A percentile compares a stretch with the other conserved stretches of the same genome.
Conservation (phyloP, 2,329 filamentous ascomycete genomes). For the Ascochyta rabiei region DNA sequence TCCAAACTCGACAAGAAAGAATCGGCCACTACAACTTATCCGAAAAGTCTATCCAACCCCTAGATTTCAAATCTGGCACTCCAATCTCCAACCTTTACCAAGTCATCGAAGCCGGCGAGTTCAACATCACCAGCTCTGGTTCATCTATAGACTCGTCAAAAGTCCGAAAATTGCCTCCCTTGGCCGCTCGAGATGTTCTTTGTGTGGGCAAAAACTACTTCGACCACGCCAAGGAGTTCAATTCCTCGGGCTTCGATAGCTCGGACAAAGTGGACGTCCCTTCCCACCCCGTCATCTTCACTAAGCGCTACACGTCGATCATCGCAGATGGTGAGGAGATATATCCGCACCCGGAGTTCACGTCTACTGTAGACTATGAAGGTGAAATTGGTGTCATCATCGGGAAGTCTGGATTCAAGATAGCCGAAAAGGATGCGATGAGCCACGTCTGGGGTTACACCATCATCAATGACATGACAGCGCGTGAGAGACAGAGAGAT, state of each 20-base stretch:
- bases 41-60: constrained; percentile 49
- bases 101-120: constrained; percentile 56
- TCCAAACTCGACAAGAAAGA: constrained; percentile 25
- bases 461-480: constrained; percentile 53
- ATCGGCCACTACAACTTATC: constrained; percentile 53
- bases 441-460: constrained; percentile 63
- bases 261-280: constrained; percentile 61
- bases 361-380: constrained; percentile 60
- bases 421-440: constrained; percentile 54
- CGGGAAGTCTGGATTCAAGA: constrained; percentile 55
- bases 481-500: constrained; percentile 33
- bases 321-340: constrained; percentile 58
- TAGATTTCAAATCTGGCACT: constrained; percentile 56
- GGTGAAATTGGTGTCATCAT: constrained; percentile 64
- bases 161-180: constrained; percentile 55
- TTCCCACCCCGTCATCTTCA: constrained; percentile 63
- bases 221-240: constrained; percentile 64
- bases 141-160: constrained; percentile 42
- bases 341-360: constrained; percentile 55
- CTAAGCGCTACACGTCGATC: constrained; percentile 61
- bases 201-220: constrained; percentile 63
- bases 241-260: constrained; percentile 60
- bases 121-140: constrained; percentile 47
- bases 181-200: constrained; percentile 59
- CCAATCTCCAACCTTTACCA: constrained; percentile 57